Evolutionary conservation across 257 asterid genomes (phyloP), one percentile per base, ranked within the genome.

Genomic region (Plantago elongata): DNA sequence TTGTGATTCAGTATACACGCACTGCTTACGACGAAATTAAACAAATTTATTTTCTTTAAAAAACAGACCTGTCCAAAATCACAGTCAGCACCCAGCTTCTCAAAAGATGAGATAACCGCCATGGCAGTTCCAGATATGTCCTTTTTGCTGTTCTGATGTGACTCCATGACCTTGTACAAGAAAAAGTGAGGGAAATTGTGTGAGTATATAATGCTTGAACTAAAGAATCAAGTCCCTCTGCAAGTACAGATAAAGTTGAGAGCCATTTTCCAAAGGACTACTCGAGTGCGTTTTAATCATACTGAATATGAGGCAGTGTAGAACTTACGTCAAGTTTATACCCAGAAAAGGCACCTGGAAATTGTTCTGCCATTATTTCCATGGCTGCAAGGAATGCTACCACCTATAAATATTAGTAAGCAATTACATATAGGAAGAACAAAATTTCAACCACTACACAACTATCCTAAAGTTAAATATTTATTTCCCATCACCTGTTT

Each of bases 301-400:
- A 4, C 54, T 9, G 11, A 13, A 27, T 11, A 51, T 13, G 5
- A 48, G 30, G 47, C 44, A 38, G 43, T 13, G 16, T 48, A 77
- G 47, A 67, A 74, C 48, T 66, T 71, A 92, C 99, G 81, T 89
- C 79, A 43, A 92, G 75, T 50, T 68, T 73, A 76, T 92, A 92
- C 63, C 99, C 99, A 63, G 99, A 82, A 74, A 92, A 92, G 27
- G 97, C 99, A 48, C 96, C 99, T 11, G 99, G 97, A 77, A 89
- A 92, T 61, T 89, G 90, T 61, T 83, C 89, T 9, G 99, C 81
- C 93, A 89, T 89, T 55, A 81, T 89, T 74, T 89, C 91, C 91
- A 92, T 79, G 57, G 97, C 81, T 64, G 99, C 99, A 61, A 92
- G 95, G 79, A 89, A 92, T 54, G 99, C 97, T 42, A 92, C 99